Conservation (phyloP, 345 rosid genomes). For the Laguncularia racemosa region DNA sequence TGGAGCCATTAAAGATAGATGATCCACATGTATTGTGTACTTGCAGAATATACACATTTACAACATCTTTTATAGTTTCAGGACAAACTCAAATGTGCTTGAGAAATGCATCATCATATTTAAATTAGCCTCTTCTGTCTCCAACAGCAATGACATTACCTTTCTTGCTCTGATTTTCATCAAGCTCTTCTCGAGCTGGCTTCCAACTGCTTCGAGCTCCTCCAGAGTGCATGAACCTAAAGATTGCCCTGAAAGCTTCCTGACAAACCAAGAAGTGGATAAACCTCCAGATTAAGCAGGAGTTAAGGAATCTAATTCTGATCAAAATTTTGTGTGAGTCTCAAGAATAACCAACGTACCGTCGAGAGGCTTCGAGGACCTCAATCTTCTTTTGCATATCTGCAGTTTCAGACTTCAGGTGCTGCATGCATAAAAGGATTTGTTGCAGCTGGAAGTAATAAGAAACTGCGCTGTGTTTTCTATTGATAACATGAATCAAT, state of each 20-base stretch:
- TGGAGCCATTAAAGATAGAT: too few relatives aligned
- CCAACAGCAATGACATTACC: constrained; percentile 23
- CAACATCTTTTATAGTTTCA: neutral
- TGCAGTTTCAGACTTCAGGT: constrained; percentile 31
- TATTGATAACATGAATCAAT: too few relatives aligned
- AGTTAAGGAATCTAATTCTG: neutral
- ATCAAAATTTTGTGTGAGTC: neutral
- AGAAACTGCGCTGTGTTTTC: too few relatives aligned
- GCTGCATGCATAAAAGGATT: constrained; percentile 22
- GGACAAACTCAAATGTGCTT: neutral
- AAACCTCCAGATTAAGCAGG: neutral
- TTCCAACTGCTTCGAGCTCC: constrained; percentile 57
- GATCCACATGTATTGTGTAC: too few relatives aligned
- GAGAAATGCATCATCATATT: neutral
- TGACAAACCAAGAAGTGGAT: neutral
- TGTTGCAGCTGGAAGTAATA: too few relatives aligned
- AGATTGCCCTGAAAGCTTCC: constrained; percentile 49
- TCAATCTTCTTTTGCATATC: constrained; percentile 55
- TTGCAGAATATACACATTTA: too few relatives aligned
- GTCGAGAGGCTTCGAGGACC: constrained; percentile 39
- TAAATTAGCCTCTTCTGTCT: neutral
- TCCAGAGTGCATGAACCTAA: constrained; percentile 42
- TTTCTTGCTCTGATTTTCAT: constrained; percentile 60
- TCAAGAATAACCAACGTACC: constrained; percentile 23
- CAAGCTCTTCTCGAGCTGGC: constrained; percentile 66